Evolutionary conservation across 371 early-diverging fungal species (phyloP).

Genomic region (Mucor sp.): DNA sequence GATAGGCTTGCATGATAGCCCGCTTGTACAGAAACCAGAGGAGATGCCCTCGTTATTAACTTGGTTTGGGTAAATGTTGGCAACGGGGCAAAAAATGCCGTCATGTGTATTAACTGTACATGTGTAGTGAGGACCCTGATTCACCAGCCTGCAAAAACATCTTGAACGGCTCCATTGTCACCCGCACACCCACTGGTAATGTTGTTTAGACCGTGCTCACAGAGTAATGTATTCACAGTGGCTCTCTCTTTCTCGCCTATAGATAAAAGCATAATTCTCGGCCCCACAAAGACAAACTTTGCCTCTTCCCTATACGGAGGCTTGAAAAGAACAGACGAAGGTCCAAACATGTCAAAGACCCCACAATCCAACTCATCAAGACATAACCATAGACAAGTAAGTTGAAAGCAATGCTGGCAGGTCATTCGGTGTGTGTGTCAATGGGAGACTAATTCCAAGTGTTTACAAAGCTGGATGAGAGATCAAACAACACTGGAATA

Average conservation of each 20-base stretch:
- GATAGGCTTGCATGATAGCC: constrained; percentile 50
- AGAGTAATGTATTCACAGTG: not conserved
- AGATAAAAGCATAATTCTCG: constrained; percentile 57
- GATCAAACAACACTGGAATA: constrained; percentile 1
- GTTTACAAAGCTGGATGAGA: constrained; percentile 16
- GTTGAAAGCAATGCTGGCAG: not conserved
- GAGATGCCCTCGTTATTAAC: constrained; percentile 45
- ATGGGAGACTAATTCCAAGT: not conserved
- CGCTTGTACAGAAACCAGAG: constrained; percentile 51
- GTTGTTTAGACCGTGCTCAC: not conserved
- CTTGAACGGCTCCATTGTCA: constrained; percentile 34
- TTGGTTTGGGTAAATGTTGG: constrained; percentile 54
- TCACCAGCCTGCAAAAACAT: constrained; percentile 39
- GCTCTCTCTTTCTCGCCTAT: not conserved
- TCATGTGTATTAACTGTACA: not conserved
- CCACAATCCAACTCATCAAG: constrained; percentile 12
- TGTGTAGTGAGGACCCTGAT: constrained; percentile 37
- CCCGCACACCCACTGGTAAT: constrained; percentile 27
- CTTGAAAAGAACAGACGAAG: constrained; percentile 51
- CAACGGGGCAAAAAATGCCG: not conserved
- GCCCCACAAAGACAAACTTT: constrained; percentile 64
- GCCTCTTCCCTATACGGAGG: constrained; percentile 57
- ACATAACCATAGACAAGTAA: constrained; percentile 28
- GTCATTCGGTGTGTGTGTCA: too few species aligned
- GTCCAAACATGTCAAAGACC: constrained; percentile 16